These are phyloP conservation scores for Phytopythium litorale DNA, from an alignment of 352 stramenopile species.

Conservation along the genomic window DNA sequence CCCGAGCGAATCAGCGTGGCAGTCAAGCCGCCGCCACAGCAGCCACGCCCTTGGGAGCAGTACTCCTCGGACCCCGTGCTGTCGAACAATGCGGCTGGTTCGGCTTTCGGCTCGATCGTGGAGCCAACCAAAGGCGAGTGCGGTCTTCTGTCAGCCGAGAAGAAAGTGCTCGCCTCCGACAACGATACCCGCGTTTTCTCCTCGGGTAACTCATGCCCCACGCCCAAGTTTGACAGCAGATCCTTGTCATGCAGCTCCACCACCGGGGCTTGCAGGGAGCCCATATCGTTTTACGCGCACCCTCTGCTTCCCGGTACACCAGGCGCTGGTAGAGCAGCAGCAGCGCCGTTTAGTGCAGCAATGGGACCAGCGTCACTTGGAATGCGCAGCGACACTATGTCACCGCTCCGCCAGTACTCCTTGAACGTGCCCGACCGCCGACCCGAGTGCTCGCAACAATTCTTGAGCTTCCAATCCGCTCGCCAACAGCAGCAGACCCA, in stretches of 20 bases:
- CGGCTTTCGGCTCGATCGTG: not conserved
- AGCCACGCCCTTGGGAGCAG: not conserved
- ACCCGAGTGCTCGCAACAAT: not conserved
- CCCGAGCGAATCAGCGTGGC: not conserved
- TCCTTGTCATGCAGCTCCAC: not conserved
- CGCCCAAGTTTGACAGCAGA: not conserved
- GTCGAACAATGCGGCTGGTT: not conserved
- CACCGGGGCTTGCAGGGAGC: slow-evolving; percentile 4
- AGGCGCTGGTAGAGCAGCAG: not conserved
- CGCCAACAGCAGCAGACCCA: not conserved
- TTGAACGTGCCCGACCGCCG: not conserved
- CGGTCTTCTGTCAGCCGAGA: slow-evolving; percentile 28
- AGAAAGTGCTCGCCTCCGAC: slow-evolving; percentile 47
- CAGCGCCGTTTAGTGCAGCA: not conserved
- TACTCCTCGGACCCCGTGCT: not conserved
- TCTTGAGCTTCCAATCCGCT: not conserved
- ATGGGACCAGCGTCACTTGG: not conserved
- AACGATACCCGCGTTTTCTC: slow-evolving; percentile 29
- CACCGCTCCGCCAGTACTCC: not conserved
- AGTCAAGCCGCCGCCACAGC: slow-evolving; percentile 4
- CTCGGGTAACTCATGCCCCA: slow-evolving; percentile 2
- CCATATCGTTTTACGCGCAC: not conserved
- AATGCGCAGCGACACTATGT: not conserved
- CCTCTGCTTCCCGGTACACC: not conserved
- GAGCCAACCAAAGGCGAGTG: slow-evolving; percentile 12